Evolutionary conservation across 305 asterid genomes (phyloP).

Genomic region (Solanum hybrid): DNA sequence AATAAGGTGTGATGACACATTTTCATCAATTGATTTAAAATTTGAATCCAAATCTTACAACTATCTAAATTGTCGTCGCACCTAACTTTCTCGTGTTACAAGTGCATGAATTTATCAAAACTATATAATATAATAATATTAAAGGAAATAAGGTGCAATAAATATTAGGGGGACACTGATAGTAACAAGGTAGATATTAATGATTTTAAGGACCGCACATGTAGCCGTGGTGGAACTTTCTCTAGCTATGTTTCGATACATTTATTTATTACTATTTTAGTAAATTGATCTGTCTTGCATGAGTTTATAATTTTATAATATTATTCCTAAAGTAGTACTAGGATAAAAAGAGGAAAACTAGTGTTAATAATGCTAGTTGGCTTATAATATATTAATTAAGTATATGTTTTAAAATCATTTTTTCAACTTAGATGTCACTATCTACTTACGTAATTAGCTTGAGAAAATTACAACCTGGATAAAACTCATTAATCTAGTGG

Average conservation of each 20-base stretch:
- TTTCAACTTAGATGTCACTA: neutral
- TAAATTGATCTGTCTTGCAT: neutral
- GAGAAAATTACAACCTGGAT: neutral
- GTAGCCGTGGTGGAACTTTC: neutral
- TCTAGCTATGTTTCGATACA: neutral
- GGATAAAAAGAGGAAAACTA: neutral
- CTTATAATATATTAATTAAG: neutral
- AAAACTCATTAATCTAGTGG: neutral
- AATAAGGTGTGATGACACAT: neutral
- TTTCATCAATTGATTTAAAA: neutral
- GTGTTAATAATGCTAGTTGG: neutral
- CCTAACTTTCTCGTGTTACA: neutral
- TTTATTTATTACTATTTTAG: neutral
- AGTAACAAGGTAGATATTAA: neutral
- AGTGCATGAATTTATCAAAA: neutral
- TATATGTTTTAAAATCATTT: neutral
- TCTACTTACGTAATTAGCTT: neutral
- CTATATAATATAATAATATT: neutral
- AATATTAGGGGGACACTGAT: neutral
- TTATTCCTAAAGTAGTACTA: neutral
- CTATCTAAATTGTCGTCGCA: neutral
- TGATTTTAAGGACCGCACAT: neutral
- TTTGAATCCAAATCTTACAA: neutral
- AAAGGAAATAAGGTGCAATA: neutral
- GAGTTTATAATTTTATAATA: neutral